These are phyloP conservation scores for Rhipidocladum racemiflorum DNA, from an alignment of 176 grass and related monocot genomes.

Conservation along the genomic window DNA sequence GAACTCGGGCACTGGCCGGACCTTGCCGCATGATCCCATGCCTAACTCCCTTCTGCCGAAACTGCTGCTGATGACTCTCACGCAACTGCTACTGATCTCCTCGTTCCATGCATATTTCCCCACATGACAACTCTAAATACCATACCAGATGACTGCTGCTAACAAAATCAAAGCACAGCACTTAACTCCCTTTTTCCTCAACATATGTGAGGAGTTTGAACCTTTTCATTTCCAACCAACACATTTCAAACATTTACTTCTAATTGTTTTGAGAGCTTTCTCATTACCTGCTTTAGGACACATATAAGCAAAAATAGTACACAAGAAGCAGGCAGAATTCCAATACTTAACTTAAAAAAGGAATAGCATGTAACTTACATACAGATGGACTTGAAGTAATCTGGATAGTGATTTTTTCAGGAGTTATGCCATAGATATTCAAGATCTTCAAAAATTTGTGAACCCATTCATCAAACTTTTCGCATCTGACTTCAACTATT, in stretches of 20 bases:
- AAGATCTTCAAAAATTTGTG: not conserved
- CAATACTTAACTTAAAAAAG: no score
- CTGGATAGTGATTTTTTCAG: not conserved
- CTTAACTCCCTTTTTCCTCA: not conserved
- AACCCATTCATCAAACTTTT: not conserved
- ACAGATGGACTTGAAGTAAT: not conserved
- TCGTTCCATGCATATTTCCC: no score
- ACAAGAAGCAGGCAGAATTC: no score
- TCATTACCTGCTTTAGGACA: no score
- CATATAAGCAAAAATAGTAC: not conserved
- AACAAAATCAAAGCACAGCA: not conserved
- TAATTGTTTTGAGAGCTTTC: not conserved
- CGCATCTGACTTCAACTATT: not conserved
- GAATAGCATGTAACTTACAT: slow-evolving; percentile 1
- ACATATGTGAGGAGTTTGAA: not conserved
- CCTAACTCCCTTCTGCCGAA: no score
- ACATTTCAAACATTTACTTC: not conserved
- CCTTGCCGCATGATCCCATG: no score
- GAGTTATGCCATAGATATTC: slow-evolving; percentile 3
- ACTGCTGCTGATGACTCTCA: no score
- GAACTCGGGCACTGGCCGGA: no score
- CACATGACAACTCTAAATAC: no score
- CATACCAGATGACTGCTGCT: not conserved
- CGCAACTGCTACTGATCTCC: no score
- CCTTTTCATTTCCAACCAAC: not conserved